Percentiles rank a stretch among this genome's conserved stretches.
These are phyloP conservation scores for Euptelea pleiosperma DNA, from an alignment of 164 flowering plant species.

Conservation along the genomic window DNA sequence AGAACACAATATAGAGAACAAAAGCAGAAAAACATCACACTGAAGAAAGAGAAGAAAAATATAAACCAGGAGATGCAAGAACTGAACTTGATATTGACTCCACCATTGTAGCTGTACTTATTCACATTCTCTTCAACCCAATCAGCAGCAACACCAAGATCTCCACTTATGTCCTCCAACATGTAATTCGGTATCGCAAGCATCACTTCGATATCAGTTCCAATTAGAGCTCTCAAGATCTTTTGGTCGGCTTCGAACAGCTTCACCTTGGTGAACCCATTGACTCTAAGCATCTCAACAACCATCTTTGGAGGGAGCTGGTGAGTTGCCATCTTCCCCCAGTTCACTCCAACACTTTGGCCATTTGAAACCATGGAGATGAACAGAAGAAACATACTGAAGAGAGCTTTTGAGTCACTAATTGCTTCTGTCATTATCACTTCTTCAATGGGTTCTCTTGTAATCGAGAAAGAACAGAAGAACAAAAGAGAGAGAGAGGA, in stretches of 20 bases:
- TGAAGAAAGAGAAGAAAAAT: too few relatives aligned
- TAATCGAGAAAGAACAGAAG: conserved; percentile 4
- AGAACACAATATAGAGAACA: background rate
- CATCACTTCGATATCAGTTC: conserved; percentile 70
- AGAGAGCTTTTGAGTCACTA: background rate
- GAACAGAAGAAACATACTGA: conserved; percentile 13
- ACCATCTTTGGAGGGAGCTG: conserved; percentile 55
- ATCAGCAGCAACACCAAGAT: conserved; percentile 37
- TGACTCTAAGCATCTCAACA: conserved; percentile 58
- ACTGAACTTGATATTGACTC: conserved; percentile 71
- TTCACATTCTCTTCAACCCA: conserved; percentile 79
- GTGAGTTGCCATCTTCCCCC: conserved; percentile 73
- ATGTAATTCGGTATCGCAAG: conserved; percentile 70
- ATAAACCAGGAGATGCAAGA: conserved; percentile 5
- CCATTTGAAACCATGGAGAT: conserved; percentile 17
- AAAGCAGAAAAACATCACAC: background rate
- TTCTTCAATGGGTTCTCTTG: background rate
- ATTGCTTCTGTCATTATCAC: conserved; percentile 11
- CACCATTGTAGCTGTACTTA: conserved; percentile 45
- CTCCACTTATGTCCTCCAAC: conserved; percentile 45
- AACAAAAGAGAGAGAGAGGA: too few relatives aligned
- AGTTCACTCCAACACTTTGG: conserved; percentile 59
- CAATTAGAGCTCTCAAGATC: conserved; percentile 52
- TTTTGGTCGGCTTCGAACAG: conserved; percentile 65
- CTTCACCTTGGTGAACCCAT: conserved; percentile 68